A percentile compares a stretch with the other conserved stretches of the same genome.
Evolutionary conservation across 2,329 filamentous ascomycete genomes (phyloP).

Genomic region (Aureobasidium lini): DNA sequence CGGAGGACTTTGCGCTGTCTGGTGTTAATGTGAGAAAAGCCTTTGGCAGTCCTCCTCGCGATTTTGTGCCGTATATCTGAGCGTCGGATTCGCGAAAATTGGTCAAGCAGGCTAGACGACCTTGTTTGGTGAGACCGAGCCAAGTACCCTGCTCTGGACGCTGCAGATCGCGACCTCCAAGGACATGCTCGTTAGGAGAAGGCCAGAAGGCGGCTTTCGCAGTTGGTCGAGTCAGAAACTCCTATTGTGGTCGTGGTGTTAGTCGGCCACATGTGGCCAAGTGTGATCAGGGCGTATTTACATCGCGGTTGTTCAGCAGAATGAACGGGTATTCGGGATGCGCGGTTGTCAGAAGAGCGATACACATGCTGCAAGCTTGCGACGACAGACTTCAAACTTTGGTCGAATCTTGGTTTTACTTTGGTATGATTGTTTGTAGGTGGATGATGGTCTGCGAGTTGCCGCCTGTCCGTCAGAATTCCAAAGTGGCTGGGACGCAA

Average conservation of each 20-base stretch:
- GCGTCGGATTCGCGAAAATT: constrained; percentile 52
- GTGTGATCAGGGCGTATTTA: constrained; percentile 18
- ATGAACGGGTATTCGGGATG: constrained; percentile 44
- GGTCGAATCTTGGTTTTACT: not conserved
- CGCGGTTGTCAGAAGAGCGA: constrained; percentile 41
- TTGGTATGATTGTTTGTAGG: not conserved
- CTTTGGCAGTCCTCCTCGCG: constrained; percentile 53
- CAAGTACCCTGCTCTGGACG: constrained; percentile 55
- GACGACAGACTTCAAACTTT: not conserved
- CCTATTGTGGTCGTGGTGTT: constrained; percentile 31
- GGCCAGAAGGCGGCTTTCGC: constrained; percentile 54
- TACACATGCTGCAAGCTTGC: constrained; percentile 34
- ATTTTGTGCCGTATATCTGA: constrained; percentile 38
- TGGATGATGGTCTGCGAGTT: not conserved
- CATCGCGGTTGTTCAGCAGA: constrained; percentile 45
- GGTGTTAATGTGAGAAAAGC: constrained; percentile 47
- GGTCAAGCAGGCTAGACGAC: constrained; percentile 55
- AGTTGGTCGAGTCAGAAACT: constrained; percentile 56
- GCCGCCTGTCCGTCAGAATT: not conserved
- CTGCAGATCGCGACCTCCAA: constrained; percentile 56
- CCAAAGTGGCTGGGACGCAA: not conserved
- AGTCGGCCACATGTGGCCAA: not conserved
- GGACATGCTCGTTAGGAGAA: constrained; percentile 45
- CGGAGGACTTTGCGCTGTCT: constrained; percentile 34
- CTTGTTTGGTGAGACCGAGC: constrained; percentile 55